Percentiles rank a stretch among this genome's conserved stretches.
Evolutionary conservation across 192 early-diverging fungal species (phyloP).

Genomic region (Umbelopsis vinacea): DNA sequence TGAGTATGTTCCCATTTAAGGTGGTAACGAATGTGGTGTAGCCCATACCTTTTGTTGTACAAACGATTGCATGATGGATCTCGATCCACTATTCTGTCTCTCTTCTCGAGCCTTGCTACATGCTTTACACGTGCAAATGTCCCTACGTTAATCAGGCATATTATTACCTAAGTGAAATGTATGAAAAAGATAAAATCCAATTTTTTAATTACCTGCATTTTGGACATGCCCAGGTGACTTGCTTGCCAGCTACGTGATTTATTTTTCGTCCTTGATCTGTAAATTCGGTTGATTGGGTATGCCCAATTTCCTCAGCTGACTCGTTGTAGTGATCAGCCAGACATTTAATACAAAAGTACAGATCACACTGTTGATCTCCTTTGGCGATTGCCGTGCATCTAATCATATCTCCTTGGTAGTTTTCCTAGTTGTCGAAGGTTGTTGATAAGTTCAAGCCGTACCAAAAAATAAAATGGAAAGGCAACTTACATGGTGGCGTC

Average conservation of each 20-base stretch:
- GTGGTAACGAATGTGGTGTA: not conserved
- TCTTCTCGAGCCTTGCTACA: constrained; percentile 5
- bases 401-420: not conserved
- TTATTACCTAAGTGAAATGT: not conserved
- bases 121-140: constrained; percentile 11
- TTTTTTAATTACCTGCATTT: constrained; percentile 2
- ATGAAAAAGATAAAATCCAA: too few species aligned
- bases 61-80: constrained; percentile 7
- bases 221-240: constrained; percentile 19
- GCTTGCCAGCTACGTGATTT: not conserved
- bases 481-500: constrained; percentile 3
- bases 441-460: not conserved
- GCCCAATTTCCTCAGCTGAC: constrained; percentile 10
- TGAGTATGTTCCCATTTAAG: too few species aligned
- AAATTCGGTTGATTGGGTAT: not conserved
- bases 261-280: constrained; percentile 2
- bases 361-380: constrained; percentile 17
- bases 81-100: constrained; percentile 4
- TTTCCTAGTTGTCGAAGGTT: not conserved
- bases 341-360: not conserved
- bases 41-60: constrained; percentile 3
- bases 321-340: not conserved
- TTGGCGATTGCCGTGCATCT: constrained; percentile 10
- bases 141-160: not conserved
- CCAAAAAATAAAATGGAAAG: not conserved